Evolutionary conservation across 1,284 basidiomycete species (phyloP).

Genomic region (Bjerkandera adusta): DNA sequence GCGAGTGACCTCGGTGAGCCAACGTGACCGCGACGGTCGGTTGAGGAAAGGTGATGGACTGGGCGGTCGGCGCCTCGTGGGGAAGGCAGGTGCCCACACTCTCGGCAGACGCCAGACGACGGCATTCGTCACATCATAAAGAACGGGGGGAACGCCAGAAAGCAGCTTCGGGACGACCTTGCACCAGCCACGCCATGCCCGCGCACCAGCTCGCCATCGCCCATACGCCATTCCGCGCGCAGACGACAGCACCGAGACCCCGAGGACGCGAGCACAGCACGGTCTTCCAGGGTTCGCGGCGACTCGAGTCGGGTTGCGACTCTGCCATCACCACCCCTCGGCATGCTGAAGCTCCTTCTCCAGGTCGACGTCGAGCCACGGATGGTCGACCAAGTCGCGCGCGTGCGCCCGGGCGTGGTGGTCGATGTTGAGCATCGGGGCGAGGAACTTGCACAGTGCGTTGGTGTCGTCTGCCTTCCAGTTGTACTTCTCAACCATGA

Average conservation of each 20-base stretch:
- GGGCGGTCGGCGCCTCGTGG: constrained; percentile 1
- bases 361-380: constrained; percentile 62
- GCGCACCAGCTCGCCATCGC: background rate
- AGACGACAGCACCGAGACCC: background rate
- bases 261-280: background rate
- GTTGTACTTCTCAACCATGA: constrained; percentile 84
- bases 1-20: background rate
- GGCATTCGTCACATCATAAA: constrained; percentile 6
- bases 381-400: constrained; percentile 69
- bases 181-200: constrained; percentile 1
- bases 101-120: constrained; percentile 4
- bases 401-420: constrained; percentile 69
- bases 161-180: background rate
- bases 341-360: constrained; percentile 10
- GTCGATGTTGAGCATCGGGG: constrained; percentile 79
- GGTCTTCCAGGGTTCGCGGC: background rate
- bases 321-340: constrained; percentile 6
- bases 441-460: constrained; percentile 68
- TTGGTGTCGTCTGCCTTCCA: constrained; percentile 59
- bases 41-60: background rate
- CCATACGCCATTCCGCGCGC: background rate
- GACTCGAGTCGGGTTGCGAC: background rate
- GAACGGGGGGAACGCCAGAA: background rate
- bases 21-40: constrained; percentile 4
- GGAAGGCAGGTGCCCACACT: constrained; percentile 3